Percentiles rank a stretch among this genome's conserved stretches.
These are phyloP conservation scores for Neurospora intermedia DNA, from an alignment of 495 filamentous ascomycete genomes.

Conservation along the genomic window DNA sequence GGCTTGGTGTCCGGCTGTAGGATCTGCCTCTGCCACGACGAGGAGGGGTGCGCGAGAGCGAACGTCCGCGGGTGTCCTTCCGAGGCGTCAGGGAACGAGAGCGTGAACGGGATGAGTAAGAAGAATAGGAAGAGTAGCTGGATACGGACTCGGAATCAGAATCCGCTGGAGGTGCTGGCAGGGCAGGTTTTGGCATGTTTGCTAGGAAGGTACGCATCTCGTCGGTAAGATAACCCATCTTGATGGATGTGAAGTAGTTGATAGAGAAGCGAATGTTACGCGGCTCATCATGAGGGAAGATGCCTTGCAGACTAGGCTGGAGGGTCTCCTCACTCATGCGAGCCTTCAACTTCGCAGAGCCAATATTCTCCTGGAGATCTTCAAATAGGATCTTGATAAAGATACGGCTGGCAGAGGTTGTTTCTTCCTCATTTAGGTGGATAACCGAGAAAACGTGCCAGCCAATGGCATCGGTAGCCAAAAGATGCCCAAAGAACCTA, in stretches of 20 bases:
- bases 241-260: constrained; percentile 98
- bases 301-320: constrained; percentile 65
- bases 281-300: constrained; percentile 85
- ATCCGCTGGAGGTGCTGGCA: constrained; percentile 53
- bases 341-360: constrained; percentile 64
- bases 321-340: constrained; percentile 68
- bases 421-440: constrained; percentile 92
- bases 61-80: constrained; percentile 15
- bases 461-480: constrained; percentile 76
- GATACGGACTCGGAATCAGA: constrained; percentile 54
- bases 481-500: constrained; percentile 84
- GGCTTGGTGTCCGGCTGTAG: constrained; percentile 20
- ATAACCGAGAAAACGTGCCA: constrained; percentile 83
- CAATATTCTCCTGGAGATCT: constrained; percentile 77
- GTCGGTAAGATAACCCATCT: constrained; percentile 88
- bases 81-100: constrained; percentile 28
- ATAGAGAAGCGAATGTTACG: constrained; percentile 91
- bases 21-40: constrained; percentile 23
- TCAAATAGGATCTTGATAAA: constrained; percentile 98
- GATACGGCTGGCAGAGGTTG: constrained; percentile 87
- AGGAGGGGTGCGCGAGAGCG: constrained; percentile 30
- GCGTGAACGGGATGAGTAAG: constrained; percentile 38
- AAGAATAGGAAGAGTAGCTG: constrained; percentile 58
- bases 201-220: constrained; percentile 86
- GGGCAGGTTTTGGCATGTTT: constrained; percentile 68